Evolutionary conservation across 2,329 filamentous ascomycete species (phyloP).

Genomic region (Diaporthe citrichinensis): DNA sequence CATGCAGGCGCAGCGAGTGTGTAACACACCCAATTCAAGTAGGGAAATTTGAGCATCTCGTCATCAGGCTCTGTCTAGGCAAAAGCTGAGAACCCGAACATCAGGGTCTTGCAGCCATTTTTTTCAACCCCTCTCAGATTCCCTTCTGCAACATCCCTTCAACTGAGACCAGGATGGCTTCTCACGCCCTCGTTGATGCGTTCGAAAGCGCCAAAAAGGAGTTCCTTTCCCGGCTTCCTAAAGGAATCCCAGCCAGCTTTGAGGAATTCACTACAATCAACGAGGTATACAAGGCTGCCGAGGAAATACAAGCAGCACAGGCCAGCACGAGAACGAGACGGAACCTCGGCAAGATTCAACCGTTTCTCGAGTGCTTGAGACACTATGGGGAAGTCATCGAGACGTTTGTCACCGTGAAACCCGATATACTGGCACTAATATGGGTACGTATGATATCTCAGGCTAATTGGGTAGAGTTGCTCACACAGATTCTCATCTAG

Average conservation of each 20-base stretch:
- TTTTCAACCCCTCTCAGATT: neutral
- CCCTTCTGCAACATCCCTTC: neutral
- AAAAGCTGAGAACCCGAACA: neutral
- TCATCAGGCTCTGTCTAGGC: neutral
- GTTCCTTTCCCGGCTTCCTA: neutral
- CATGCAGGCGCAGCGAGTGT: neutral
- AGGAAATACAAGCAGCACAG: neutral
- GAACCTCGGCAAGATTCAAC: neutral
- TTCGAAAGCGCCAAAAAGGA: constrained; percentile 2
- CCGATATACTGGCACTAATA: neutral
- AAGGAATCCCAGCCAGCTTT: neutral
- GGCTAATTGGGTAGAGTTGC: neutral
- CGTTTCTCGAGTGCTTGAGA: neutral
- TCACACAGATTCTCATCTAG: neutral
- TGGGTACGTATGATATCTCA: neutral
- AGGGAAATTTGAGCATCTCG: no score
- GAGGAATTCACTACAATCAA: neutral
- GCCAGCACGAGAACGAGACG: neutral
- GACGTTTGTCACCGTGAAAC: neutral
- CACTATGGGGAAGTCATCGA: constrained; percentile 1
- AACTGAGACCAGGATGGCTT: neutral
- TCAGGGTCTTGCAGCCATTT: neutral
- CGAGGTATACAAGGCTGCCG: neutral
- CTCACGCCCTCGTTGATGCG: neutral
- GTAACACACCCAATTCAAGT: no score